Evolutionary conservation across 2,329 filamentous ascomycete species (phyloP), one percentile per base, ranked within the genome.

Genomic region (Xylaria sp.): DNA sequence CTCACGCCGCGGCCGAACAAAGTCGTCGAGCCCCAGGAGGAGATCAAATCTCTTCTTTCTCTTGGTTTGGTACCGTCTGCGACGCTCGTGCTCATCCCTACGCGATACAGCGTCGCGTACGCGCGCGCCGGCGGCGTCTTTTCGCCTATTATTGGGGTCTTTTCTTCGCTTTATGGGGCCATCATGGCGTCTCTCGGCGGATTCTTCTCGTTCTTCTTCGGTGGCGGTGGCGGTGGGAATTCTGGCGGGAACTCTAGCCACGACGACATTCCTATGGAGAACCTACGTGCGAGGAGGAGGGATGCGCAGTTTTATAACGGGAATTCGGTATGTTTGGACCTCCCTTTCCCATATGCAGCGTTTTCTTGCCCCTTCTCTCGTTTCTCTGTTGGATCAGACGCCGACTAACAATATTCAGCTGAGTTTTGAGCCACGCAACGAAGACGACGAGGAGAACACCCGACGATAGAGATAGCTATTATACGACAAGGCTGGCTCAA

Each of bases 261-360:
- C 5, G 75, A 77, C 20, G 73, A 72, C 2, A 68, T 80, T 7
- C 75, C 75, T 6, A 71, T 80, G 65, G 69, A 81, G 20, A 75
- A 79, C 3, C 52, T 83, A 18, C 49, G 75, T 73, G 61, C 77
- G 10, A 74, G 73, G 64, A 64, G 62, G 43, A 67, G 87, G 64
- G 86, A 90, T 71, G 86, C 89, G 54, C 91, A 97, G 76, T 87
- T 97, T 56, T 97, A 98, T 78, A 98, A 98, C 76, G 94, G 94
- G 1, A 98, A 97, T 77, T 93, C 93, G 78, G 92, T 94, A 84
- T 80, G 88, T 67, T 31, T 46, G 12, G 6, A 7, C n/a, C 2
- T 8, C 23, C 13, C 20, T 33, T 52, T 13, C 33, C 9, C 31
- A 57, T 5, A 1, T 7, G 3, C 23, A 18, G 4, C 9, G 3